Conservation (phyloP, 2,329 filamentous ascomycete species). For the Fusarium metavorans region DNA sequence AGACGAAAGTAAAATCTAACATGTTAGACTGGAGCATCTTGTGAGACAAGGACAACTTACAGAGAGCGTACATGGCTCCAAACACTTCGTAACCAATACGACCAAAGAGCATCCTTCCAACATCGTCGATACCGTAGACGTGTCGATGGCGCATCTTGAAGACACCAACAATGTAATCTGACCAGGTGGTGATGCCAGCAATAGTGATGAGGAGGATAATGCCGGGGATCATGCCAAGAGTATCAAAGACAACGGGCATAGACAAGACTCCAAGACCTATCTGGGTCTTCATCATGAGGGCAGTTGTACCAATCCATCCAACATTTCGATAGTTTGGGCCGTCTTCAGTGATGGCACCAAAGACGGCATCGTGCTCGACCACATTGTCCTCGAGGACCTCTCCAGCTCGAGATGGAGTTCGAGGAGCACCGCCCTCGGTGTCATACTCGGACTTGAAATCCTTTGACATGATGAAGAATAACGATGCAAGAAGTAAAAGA, state of each 20-base stretch:
- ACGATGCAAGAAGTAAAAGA: neutral
- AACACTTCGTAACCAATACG: slow-evolving; percentile 57
- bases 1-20: neutral
- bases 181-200: slow-evolving; percentile 49
- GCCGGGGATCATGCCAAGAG: slow-evolving; percentile 59
- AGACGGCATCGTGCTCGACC: slow-evolving; percentile 40
- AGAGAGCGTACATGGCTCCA: slow-evolving; percentile 49
- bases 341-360: slow-evolving; percentile 40
- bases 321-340: slow-evolving; percentile 46
- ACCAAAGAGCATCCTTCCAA: slow-evolving; percentile 60
- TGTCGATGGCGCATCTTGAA: slow-evolving; percentile 63
- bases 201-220: slow-evolving; percentile 56
- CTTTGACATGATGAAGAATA: neutral
- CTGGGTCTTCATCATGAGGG: slow-evolving; percentile 60
- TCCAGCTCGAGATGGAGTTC: neutral
- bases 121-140: slow-evolving; percentile 66
- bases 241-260: slow-evolving; percentile 58
- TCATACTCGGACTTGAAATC: neutral
- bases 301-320: slow-evolving; percentile 56
- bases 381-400: neutral
- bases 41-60: slow-evolving; percentile 28
- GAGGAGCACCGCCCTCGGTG: neutral
- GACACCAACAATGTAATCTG: slow-evolving; percentile 54
- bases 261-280: slow-evolving; percentile 60
- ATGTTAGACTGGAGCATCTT: neutral